Conservation (phyloP, 352 stramenopile genomes). For the Plasmopara muralis region DNA sequence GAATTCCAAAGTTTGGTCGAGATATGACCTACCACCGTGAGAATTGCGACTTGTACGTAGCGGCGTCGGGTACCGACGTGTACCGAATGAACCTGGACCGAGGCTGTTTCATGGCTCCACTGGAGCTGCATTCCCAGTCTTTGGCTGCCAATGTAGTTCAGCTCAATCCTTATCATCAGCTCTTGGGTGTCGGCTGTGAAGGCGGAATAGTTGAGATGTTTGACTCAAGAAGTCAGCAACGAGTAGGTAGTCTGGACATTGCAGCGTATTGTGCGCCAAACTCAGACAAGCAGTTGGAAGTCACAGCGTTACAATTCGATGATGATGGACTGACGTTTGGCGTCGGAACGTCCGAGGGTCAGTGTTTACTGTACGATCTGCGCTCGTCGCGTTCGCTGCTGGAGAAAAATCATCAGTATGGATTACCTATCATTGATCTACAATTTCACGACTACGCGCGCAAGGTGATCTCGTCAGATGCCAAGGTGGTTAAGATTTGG, state of each 20-base stretch:
- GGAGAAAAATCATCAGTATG: slow-evolving; percentile 97
- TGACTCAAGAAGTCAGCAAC: slow-evolving; percentile 85
- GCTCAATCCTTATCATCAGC: slow-evolving; percentile 87
- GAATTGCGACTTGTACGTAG: slow-evolving; percentile 95
- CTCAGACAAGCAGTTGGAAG: slow-evolving; percentile 48
- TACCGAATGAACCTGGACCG: slow-evolving; percentile 98
- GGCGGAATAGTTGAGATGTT: slow-evolving; percentile 95
- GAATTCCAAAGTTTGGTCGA: slow-evolving; percentile 96
- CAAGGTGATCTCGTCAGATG: slow-evolving; percentile 93
- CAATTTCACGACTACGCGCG: slow-evolving; percentile 88
- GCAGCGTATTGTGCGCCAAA: slow-evolving; percentile 25
- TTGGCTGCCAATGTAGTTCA: slow-evolving; percentile 84
- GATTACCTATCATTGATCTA: slow-evolving; percentile 91
- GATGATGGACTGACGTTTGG: slow-evolving; percentile 92
- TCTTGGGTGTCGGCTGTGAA: slow-evolving; percentile 89
- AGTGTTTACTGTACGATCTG: slow-evolving; percentile 95
- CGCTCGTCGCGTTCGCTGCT: slow-evolving; percentile 90
- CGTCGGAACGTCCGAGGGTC: slow-evolving; percentile 90
- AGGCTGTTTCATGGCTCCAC: slow-evolving; percentile 90
- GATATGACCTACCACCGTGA: slow-evolving; percentile 96
- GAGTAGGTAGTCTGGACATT: slow-evolving; percentile 62
- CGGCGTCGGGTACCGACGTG: slow-evolving; percentile 78
- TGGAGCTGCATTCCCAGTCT: slow-evolving; percentile 50
- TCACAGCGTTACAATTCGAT: slow-evolving; percentile 94
- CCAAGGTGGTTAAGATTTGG: slow-evolving; percentile 99